Percentiles rank a stretch among this genome's conserved stretches.
Conservation (phyloP, 1,139 yeast genomes). For the Saccharomyces hybrid region DNA sequence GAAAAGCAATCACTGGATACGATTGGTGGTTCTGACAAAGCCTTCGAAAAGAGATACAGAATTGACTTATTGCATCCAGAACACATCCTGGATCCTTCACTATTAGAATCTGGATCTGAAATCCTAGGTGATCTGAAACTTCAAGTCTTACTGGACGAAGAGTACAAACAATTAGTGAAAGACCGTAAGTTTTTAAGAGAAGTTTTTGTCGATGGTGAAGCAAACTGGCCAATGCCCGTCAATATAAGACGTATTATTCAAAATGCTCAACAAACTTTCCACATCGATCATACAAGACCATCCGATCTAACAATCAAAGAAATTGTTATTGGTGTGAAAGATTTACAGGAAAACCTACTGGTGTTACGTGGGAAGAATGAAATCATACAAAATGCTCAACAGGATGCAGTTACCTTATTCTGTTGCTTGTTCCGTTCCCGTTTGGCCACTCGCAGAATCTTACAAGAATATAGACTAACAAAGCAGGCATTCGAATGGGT, state of each 20-base stretch:
- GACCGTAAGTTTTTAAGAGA: constrained; percentile 80
- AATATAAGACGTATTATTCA: constrained; percentile 94
- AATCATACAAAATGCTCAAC: constrained; percentile 78
- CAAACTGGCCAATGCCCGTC: constrained; percentile 96
- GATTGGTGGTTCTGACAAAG: constrained; percentile 82
- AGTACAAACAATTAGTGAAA: constrained; percentile 62
- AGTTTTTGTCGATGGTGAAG: constrained; percentile 89
- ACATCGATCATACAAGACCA: constrained; percentile 82
- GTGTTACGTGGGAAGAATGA: constrained; percentile 80
- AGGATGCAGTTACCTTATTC: constrained; percentile 83
- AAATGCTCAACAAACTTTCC: constrained; percentile 96
- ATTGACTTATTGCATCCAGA: constrained; percentile 76
- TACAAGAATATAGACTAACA: constrained; percentile 83
- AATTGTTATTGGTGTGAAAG: constrained; percentile 65
- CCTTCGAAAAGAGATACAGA: constrained; percentile 78
- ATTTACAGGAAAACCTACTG: constrained; percentile 55
- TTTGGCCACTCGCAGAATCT: constrained; percentile 80
- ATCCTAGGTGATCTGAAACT: constrained; percentile 82
- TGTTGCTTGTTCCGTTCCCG: constrained; percentile 89
- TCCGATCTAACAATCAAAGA: constrained; percentile 84
- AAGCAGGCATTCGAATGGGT: constrained; percentile 93
- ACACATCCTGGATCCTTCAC: constrained; percentile 56
- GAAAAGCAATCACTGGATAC: constrained; percentile 95
- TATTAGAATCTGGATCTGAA: constrained; percentile 84
- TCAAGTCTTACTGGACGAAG: constrained; percentile 76